These are phyloP conservation scores for Calycina herbarum DNA, from an alignment of 2,329 filamentous ascomycete genomes.

Conservation along the genomic window DNA sequence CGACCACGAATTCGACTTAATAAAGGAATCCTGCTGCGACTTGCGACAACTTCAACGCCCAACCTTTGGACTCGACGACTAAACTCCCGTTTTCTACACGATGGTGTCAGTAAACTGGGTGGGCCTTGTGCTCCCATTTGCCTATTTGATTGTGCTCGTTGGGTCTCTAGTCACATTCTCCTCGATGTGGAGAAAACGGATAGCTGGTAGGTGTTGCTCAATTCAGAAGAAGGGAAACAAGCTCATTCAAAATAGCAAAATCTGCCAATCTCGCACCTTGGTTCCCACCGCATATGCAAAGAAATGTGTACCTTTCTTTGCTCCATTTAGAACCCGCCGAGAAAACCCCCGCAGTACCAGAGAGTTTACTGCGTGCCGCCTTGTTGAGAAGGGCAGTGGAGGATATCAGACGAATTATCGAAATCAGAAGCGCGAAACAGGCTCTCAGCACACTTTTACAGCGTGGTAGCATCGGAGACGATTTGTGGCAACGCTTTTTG, in stretches of 20 bases:
- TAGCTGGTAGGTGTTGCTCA: slow-evolving; percentile 62
- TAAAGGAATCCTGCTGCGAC: background rate
- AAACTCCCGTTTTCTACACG: slow-evolving; percentile 20
- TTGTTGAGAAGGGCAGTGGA: slow-evolving; percentile 86
- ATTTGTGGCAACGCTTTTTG: slow-evolving; percentile 89
- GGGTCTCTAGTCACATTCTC: slow-evolving; percentile 92
- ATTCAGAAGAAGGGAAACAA: slow-evolving; percentile 17
- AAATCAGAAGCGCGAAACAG: slow-evolving; percentile 84
- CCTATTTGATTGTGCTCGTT: slow-evolving; percentile 84
- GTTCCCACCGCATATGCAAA: slow-evolving; percentile 88
- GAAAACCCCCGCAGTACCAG: slow-evolving; percentile 71
- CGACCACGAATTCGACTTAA: background rate
- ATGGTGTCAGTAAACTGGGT: slow-evolving; percentile 66
- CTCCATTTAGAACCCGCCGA: slow-evolving; percentile 74
- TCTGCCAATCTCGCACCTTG: slow-evolving; percentile 87
- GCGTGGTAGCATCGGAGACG: slow-evolving; percentile 90
- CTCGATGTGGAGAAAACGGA: slow-evolving; percentile 87
- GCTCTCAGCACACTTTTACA: slow-evolving; percentile 81
- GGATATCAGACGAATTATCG: slow-evolving; percentile 88
- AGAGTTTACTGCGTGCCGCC: slow-evolving; percentile 83
- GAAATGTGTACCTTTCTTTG: slow-evolving; percentile 92
- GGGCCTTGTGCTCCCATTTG: slow-evolving; percentile 81
- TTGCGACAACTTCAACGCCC: background rate
- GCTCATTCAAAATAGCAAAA: slow-evolving; percentile 54
- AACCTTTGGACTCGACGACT: background rate